A percentile compares a stretch with the other conserved stretches of the same genome.
phyloP scores from a whole-genome alignment of 441 rosid genomes.

The Cnidoscolus chayamansa region DNA sequence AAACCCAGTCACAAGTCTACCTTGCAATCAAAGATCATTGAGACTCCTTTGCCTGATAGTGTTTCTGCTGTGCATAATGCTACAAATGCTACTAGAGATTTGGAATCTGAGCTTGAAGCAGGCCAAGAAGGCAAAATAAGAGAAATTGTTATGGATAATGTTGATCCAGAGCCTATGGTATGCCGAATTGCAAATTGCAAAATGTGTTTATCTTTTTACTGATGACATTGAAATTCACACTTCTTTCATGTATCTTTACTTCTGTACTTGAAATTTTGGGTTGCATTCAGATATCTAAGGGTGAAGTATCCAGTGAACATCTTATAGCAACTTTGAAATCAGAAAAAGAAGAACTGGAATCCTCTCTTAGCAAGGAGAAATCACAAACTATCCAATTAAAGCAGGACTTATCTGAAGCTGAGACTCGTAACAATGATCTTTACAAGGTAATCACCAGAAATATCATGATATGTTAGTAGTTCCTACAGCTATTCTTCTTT shows the following conservation, averaged over 20 bases:
- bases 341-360: constrained; percentile 80
- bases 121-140: constrained; percentile 85
- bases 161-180: constrained; percentile 58
- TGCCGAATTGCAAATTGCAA: constrained; percentile 7
- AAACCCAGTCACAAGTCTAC: constrained; percentile 95
- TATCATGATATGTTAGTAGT: constrained; percentile 2
- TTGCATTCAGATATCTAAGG: constrained; percentile 49
- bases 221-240: not conserved
- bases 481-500: not conserved
- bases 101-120: constrained; percentile 70
- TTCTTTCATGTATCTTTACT: not conserved
- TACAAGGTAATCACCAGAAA: constrained; percentile 54
- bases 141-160: constrained; percentile 76
- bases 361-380: constrained; percentile 71
- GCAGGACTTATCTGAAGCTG: constrained; percentile 78
- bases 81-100: constrained; percentile 70
- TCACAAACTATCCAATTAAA: constrained; percentile 59
- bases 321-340: constrained; percentile 54
- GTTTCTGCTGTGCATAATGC: constrained; percentile 68
- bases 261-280: constrained; percentile 12
- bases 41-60: constrained; percentile 63
- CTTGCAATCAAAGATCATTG: constrained; percentile 59
- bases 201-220: not conserved
- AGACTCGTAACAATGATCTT: constrained; percentile 67
- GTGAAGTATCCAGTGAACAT: constrained; percentile 44